These are phyloP conservation scores for Candida mattraensis DNA, from an alignment of 805 yeast genomes.

Conservation along the genomic window DNA sequence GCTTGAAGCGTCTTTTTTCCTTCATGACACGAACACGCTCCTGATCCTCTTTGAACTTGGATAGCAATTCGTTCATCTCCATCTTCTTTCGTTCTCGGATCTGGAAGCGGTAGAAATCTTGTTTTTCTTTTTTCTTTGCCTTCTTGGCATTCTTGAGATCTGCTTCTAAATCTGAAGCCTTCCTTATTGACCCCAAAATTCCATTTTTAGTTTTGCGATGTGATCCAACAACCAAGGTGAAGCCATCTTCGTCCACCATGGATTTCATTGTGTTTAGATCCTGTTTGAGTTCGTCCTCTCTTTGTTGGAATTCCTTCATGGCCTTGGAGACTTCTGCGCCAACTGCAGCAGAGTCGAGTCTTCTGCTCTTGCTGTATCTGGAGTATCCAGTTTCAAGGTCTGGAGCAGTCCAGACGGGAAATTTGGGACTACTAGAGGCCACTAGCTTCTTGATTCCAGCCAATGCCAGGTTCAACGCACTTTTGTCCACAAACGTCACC, in stretches of 20 bases:
- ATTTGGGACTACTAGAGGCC: slow-evolving; percentile 21
- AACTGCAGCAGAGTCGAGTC: slow-evolving; percentile 51
- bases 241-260: slow-evolving; percentile 89
- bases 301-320: slow-evolving; percentile 64
- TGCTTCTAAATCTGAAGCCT: slow-evolving; percentile 28
- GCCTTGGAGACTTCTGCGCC: slow-evolving; percentile 58
- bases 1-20: slow-evolving; percentile 80
- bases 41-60: slow-evolving; percentile 88
- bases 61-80: slow-evolving; percentile 84
- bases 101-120: slow-evolving; percentile 95
- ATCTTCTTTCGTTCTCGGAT: slow-evolving; percentile 89
- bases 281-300: slow-evolving; percentile 63
- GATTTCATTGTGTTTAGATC: slow-evolving; percentile 54
- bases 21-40: slow-evolving; percentile 76
- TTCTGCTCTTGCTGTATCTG: slow-evolving; percentile 44
- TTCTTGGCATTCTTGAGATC: slow-evolving; percentile 44
- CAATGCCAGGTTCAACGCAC: slow-evolving; percentile 64
- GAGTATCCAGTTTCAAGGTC: slow-evolving; percentile 33
- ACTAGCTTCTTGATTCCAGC: slow-evolving; percentile 56
- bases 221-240: slow-evolving; percentile 84
- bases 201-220: slow-evolving; percentile 81
- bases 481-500: slow-evolving; percentile 70
- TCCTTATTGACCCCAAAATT: slow-evolving; percentile 51
- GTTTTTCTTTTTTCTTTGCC: slow-evolving; percentile 72
- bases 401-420: slow-evolving; percentile 42